phyloP scores from a whole-genome alignment of 495 filamentous ascomycete genomes.

The Sabuloglossum arenarium region DNA sequence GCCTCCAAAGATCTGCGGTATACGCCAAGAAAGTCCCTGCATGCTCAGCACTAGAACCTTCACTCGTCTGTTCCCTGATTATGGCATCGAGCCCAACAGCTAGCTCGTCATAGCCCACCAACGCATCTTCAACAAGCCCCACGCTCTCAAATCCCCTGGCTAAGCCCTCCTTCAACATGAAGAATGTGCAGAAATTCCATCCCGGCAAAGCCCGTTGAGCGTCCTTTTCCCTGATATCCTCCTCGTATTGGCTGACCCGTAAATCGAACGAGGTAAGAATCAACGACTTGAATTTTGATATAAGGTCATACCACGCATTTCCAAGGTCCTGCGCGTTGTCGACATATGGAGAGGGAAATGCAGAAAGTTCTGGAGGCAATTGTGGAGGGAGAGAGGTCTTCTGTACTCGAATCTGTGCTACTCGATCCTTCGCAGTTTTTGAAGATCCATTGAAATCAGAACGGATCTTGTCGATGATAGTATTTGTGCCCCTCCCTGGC shows the following conservation, averaged over 20 bases:
- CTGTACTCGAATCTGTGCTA: conserved; percentile 64
- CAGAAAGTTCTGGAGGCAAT: conserved; percentile 8
- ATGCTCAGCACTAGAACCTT: conserved; percentile 32
- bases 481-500: conserved; percentile 50
- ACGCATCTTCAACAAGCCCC: conserved; percentile 82
- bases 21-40: conserved; percentile 42
- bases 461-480: conserved; percentile 74
- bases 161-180: conserved; percentile 88
- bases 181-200: conserved; percentile 99
- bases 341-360: conserved; percentile 14
- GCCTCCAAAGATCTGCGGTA: conserved; percentile 39
- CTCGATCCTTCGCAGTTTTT: conserved; percentile 55
- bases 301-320: conserved; percentile 59
- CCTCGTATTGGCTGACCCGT: conserved; percentile 84
- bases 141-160: conserved; percentile 90
- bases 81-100: conserved; percentile 65
- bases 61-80: conserved; percentile 46
- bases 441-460: conserved; percentile 78
- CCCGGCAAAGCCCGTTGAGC: conserved; percentile 72
- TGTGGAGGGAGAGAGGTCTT: conserved; percentile 13
- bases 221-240: conserved; percentile 89
- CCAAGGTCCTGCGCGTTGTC: conserved; percentile 38
- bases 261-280: conserved; percentile 82
- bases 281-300: conserved; percentile 65
- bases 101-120: conserved; percentile 84